Conservation (phyloP, 306 rosid species). For the Cicer cuneatum region DNA sequence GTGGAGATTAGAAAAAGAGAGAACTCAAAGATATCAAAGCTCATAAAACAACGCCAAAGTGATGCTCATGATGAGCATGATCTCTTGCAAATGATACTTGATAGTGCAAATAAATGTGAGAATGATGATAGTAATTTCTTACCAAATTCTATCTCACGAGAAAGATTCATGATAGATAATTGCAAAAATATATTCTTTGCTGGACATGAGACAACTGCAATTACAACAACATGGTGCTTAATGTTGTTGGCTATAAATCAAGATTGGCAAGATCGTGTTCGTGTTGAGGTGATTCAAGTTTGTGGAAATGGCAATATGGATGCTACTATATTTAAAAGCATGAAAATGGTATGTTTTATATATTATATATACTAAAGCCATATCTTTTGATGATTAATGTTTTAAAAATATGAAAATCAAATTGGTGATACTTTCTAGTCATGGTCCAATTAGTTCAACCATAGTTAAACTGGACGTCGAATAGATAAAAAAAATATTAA, state of each 20-base stretch:
- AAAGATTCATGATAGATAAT: slow-evolving; percentile 58
- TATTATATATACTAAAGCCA: background rate
- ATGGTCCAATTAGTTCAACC: too few species aligned
- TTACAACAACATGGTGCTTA: slow-evolving; percentile 51
- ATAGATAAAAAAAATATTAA: too few species aligned
- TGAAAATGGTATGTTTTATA: slow-evolving; percentile 48
- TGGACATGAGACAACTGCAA: slow-evolving; percentile 58
- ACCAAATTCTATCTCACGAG: slow-evolving; percentile 22
- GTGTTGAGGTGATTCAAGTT: slow-evolving; percentile 46
- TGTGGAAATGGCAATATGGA: slow-evolving; percentile 45
- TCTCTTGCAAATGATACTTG: slow-evolving; percentile 68
- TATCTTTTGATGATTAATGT: too few species aligned
- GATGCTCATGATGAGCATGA: slow-evolving; percentile 54
- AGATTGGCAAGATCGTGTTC: slow-evolving; percentile 55
- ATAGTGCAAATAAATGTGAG: slow-evolving; percentile 55
- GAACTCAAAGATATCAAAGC: slow-evolving; percentile 50
- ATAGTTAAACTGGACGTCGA: too few species aligned
- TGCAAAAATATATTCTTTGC: slow-evolving; percentile 58
- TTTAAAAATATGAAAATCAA: too few species aligned
- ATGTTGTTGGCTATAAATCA: slow-evolving; percentile 50
- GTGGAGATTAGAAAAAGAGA: slow-evolving; percentile 70
- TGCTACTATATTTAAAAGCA: slow-evolving; percentile 43
- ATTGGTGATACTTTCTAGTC: too few species aligned
- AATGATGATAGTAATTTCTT: slow-evolving; percentile 25
- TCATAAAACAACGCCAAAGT: slow-evolving; percentile 52